A percentile compares a stretch with the other conserved stretches of the same genome.
phyloP scores from a whole-genome alignment of 305 asterid species.

The Caryopteris hybrid region DNA sequence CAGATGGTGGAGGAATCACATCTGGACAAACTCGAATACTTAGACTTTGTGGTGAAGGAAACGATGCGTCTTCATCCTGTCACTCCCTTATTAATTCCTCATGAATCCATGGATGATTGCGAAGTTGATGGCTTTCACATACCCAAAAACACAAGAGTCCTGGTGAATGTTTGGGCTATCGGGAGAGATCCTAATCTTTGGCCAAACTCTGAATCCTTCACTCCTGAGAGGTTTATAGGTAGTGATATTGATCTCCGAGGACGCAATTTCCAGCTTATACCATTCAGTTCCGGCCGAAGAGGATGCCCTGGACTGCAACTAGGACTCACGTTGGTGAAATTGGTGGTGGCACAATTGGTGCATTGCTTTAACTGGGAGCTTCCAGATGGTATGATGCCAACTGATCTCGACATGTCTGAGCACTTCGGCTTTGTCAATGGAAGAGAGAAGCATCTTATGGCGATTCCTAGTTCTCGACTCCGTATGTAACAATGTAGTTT shows the following conservation, averaged over 20 bases:
- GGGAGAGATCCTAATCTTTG: slow-evolving; percentile 34
- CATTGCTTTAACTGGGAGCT: slow-evolving; percentile 36
- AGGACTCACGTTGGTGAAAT: slow-evolving; percentile 24
- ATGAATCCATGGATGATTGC: slow-evolving; percentile 43
- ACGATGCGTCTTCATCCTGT: slow-evolving; percentile 39
- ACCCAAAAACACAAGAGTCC: slow-evolving; percentile 19
- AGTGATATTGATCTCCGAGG: slow-evolving; percentile 35
- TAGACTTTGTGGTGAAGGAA: slow-evolving; percentile 40
- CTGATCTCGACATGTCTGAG: slow-evolving; percentile 28
- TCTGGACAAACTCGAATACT: slow-evolving; percentile 27
- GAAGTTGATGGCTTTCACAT: slow-evolving; percentile 29
- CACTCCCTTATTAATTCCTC: slow-evolving; percentile 39
- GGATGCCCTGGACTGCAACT: slow-evolving; percentile 41
- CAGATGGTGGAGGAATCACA: slow-evolving; percentile 39
- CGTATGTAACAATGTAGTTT: too few relatives aligned
- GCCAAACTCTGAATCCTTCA: slow-evolving; percentile 34
- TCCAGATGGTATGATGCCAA: slow-evolving; percentile 13
- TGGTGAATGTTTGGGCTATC: slow-evolving; percentile 39
- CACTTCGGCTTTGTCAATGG: slow-evolving; percentile 18
- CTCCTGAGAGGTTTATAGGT: slow-evolving; percentile 34
- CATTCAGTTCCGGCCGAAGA: slow-evolving; percentile 48
- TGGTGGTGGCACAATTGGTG: slow-evolving; percentile 27
- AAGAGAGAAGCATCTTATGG: slow-evolving; percentile 11
- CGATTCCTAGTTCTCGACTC: too few relatives aligned
- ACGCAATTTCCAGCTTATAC: slow-evolving; percentile 32